These are phyloP conservation scores for Eucalyptus camaldulensis DNA, from an alignment of 345 rosid genomes.

Conservation along the genomic window DNA sequence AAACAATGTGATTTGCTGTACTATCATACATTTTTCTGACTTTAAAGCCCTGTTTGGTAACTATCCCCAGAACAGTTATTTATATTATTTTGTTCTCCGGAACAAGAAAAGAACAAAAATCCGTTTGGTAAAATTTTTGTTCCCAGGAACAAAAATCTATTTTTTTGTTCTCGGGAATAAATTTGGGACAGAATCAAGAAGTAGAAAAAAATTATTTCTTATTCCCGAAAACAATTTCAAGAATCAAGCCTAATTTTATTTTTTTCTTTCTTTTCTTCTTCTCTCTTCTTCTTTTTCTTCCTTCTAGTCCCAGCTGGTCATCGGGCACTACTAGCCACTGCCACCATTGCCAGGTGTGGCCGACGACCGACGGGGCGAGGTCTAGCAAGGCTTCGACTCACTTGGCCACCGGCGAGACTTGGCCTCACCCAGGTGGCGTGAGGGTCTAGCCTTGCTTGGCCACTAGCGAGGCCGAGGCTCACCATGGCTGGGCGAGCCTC, in stretches of 20 bases:
- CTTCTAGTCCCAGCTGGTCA: fast-evolving
- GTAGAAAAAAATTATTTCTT: fast-evolving
- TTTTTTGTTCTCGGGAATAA: too few relatives aligned
- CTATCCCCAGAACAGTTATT: fast-evolving
- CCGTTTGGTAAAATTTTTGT: too few relatives aligned
- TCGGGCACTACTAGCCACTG: too few relatives aligned
- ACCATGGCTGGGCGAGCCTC: fast-evolving
- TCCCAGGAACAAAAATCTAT: fast-evolving
- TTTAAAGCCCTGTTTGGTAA: background rate
- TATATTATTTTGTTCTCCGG: too few relatives aligned
- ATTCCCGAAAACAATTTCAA: too few relatives aligned
- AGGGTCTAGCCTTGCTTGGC: fast-evolving
- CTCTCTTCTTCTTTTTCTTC: too few relatives aligned
- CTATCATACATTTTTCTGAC: background rate
- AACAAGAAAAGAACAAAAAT: too few relatives aligned
- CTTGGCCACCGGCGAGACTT: fast-evolving
- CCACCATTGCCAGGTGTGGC: fast-evolving
- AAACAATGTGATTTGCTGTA: background rate
- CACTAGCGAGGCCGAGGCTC: too few relatives aligned
- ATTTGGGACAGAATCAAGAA: too few relatives aligned
- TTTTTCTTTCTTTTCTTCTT: too few relatives aligned
- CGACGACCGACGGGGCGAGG: fast-evolving
- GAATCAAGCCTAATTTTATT: too few relatives aligned
- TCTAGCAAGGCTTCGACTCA: fast-evolving
- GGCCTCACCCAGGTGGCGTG: too few relatives aligned